A percentile compares a stretch with the other conserved stretches of the same genome.
These are phyloP conservation scores for Kwoniella botswanensis DNA, from an alignment of 768 basidiomycete genomes.

Conservation along the genomic window DNA sequence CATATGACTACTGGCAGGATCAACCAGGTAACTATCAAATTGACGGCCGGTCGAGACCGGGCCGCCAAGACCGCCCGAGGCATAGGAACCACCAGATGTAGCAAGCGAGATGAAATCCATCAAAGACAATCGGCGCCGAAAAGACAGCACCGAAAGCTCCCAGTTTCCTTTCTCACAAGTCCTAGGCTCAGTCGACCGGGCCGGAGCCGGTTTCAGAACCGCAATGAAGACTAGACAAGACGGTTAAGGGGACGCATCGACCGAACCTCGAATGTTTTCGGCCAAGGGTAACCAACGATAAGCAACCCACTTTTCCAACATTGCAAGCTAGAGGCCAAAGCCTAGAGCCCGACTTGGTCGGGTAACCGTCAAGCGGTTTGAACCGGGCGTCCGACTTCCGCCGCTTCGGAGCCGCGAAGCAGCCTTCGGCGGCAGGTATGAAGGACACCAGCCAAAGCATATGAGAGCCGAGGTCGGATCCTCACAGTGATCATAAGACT, in stretches of 20 bases:
- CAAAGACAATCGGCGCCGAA: not conserved
- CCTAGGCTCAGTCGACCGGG: constrained; percentile 58
- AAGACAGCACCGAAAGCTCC: constrained; percentile 50
- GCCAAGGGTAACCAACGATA: constrained; percentile 59
- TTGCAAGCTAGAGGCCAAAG: constrained; percentile 27
- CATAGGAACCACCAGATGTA: constrained; percentile 25
- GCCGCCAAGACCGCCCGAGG: too few relatives aligned
- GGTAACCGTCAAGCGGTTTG: not conserved
- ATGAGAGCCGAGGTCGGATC: not conserved
- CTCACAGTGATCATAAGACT: not conserved
- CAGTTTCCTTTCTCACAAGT: constrained; percentile 63
- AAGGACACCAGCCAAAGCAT: constrained; percentile 4
- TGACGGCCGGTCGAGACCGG: not conserved
- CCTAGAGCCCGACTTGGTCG: not conserved
- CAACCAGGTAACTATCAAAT: constrained; percentile 76
- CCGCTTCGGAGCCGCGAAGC: constrained; percentile 7
- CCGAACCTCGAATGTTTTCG: constrained; percentile 58
- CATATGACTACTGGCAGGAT: constrained; percentile 84
- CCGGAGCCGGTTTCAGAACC: constrained; percentile 55
- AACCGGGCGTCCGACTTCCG: not conserved
- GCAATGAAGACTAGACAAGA: constrained; percentile 56
- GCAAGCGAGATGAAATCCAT: constrained; percentile 15
- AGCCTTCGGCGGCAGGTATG: not conserved
- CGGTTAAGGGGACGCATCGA: constrained; percentile 43
- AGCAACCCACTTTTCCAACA: constrained; percentile 58